These are phyloP conservation scores for Trichoderma sp. DNA, from an alignment of 2,329 filamentous ascomycete species.

Conservation along the genomic window DNA sequence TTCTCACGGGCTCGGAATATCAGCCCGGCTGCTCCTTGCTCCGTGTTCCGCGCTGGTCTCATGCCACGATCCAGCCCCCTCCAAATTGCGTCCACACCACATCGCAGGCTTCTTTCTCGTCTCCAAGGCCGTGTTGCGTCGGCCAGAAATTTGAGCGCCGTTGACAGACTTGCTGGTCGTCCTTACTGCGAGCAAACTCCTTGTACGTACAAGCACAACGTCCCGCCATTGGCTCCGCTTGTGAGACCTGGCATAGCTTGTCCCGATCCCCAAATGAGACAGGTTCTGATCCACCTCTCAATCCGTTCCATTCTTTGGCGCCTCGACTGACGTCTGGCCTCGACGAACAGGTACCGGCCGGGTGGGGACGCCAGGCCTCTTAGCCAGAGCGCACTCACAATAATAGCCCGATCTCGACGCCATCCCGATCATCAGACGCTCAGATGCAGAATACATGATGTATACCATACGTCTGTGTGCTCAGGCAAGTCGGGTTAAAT, in stretches of 20 bases:
- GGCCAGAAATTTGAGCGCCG: not conserved
- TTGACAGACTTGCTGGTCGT: not conserved
- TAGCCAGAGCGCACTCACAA: not conserved
- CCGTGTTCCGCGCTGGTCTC: conserved; percentile 8
- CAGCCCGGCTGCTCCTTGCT: conserved; percentile 12
- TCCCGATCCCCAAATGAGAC: conserved; percentile 25
- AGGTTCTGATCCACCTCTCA: conserved; percentile 21
- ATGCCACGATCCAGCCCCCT: conserved; percentile 2
- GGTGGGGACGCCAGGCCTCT: not conserved
- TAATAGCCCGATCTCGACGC: conserved; percentile 23
- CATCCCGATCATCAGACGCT: conserved; percentile 17
- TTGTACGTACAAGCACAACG: not conserved
- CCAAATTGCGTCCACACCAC: not conserved
- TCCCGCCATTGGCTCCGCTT: conserved; percentile 19
- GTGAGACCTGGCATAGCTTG: conserved; percentile 26
- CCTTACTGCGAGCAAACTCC: not conserved
- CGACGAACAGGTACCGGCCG: conserved; percentile 16
- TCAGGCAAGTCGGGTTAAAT: not conserved
- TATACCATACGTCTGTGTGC: not conserved
- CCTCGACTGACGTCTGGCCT: conserved; percentile 16
- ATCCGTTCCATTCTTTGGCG: conserved; percentile 6
- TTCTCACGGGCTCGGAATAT: not conserved
- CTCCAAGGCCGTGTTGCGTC: not conserved
- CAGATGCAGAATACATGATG: conserved; percentile 1
- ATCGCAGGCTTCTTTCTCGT: not conserved